phyloP scores from a whole-genome alignment of 106 monocot genomes.

The Chionographis japonica region DNA sequence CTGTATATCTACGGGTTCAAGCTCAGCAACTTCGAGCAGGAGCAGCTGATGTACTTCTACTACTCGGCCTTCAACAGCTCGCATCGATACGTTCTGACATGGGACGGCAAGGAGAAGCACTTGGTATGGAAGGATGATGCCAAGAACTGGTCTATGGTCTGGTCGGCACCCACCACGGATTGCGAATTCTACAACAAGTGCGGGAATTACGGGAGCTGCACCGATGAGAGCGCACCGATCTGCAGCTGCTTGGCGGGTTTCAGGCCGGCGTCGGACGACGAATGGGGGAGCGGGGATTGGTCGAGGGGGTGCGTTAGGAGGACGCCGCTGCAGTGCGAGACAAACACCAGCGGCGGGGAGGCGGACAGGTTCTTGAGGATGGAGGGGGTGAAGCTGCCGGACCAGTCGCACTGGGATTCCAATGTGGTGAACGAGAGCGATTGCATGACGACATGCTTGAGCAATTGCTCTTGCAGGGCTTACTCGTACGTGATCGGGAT shows the following conservation, averaged over 20 bases:
- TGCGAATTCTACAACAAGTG: slow-evolving; percentile 29
- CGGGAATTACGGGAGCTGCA: slow-evolving; percentile 18
- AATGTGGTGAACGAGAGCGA: not conserved
- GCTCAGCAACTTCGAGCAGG: slow-evolving; percentile 12
- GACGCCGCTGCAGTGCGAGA: slow-evolving; percentile 17
- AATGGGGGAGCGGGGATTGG: slow-evolving; percentile 28
- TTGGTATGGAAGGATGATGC: slow-evolving; percentile 16
- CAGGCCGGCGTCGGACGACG: not conserved
- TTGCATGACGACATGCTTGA: slow-evolving; percentile 6
- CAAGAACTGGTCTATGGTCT: slow-evolving; percentile 9
- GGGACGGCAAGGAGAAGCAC: slow-evolving; percentile 23
- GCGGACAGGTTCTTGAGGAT: slow-evolving; percentile 21
- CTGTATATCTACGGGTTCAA: slow-evolving; percentile 20
- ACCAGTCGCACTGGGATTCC: slow-evolving; percentile 9
- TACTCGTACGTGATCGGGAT: slow-evolving; percentile 13
- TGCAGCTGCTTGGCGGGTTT: slow-evolving; percentile 32
- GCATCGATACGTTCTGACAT: slow-evolving; percentile 8
- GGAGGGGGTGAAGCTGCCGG: slow-evolving; percentile 26
- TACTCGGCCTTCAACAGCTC: slow-evolving; percentile 11
- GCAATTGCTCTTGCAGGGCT: slow-evolving; percentile 28
- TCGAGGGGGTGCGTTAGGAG: slow-evolving; percentile 22
- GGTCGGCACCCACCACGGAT: slow-evolving; percentile 19
- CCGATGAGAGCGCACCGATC: not conserved
- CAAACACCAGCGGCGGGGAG: not conserved
- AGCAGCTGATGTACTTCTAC: slow-evolving; percentile 17